Evolutionary conservation across 2,329 filamentous ascomycete species (phyloP).

Genomic region (Talaromyces sp.): DNA sequence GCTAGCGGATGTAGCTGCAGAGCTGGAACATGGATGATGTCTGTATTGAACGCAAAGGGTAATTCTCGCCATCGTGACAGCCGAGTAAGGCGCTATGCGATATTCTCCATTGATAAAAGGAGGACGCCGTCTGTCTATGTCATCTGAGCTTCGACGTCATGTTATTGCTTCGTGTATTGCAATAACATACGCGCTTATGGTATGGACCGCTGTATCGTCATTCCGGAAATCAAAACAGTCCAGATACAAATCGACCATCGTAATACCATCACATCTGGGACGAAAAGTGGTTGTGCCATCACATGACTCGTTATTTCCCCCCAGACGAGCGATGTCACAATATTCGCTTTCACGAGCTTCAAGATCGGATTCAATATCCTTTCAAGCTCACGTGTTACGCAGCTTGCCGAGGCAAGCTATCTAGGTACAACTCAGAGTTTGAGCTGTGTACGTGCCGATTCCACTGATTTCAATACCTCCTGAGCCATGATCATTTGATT

Average conservation of each 20-base stretch:
- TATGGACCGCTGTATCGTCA: not conserved
- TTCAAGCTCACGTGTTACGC: not conserved
- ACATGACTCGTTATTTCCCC: not conserved
- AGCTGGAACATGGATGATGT: not conserved
- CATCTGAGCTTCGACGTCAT: not conserved
- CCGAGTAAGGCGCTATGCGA: not conserved
- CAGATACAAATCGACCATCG: slow-evolving; percentile 1
- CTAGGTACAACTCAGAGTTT: not conserved
- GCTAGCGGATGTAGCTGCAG: not conserved
- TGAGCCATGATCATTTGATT: not conserved
- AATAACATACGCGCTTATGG: not conserved
- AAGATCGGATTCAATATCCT: not conserved
- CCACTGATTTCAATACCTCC: not conserved
- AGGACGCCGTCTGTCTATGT: not conserved
- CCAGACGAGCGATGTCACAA: not conserved
- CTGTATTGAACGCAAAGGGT: not conserved
- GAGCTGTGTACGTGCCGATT: not conserved
- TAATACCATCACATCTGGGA: not conserved
- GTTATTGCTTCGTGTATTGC: not conserved
- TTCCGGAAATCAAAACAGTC: not conserved
- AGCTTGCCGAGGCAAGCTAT: not conserved
- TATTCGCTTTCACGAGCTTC: not conserved
- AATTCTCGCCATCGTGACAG: not conserved
- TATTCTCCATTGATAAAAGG: not conserved
- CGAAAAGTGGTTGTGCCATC: not conserved